These are phyloP conservation scores for Asterella californica DNA, from an alignment of 225 moss, liverwort and hornwort species.

Conservation along the genomic window DNA sequence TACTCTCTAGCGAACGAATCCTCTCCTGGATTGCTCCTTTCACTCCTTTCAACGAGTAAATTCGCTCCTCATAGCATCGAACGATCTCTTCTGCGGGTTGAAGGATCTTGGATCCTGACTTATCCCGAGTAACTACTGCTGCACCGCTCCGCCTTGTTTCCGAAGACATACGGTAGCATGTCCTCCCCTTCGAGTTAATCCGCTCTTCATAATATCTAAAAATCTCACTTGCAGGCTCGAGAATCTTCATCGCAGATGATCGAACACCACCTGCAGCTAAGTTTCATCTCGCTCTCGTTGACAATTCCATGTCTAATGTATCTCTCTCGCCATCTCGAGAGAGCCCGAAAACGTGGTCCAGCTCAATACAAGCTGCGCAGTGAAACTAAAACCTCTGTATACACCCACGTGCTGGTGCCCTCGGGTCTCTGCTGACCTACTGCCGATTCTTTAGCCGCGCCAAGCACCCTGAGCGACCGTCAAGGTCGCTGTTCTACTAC, in stretches of 20 bases:
- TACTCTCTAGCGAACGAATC: constrained; percentile 2
- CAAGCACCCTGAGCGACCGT: not conserved
- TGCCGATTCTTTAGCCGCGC: constrained; percentile 2
- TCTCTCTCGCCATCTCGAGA: constrained; percentile 11
- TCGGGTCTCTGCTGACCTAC: not conserved
- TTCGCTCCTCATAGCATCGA: constrained; percentile 19
- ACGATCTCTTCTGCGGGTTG: constrained; percentile 22
- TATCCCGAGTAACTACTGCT: not conserved
- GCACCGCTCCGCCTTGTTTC: constrained; percentile 8
- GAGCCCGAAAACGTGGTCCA: constrained; percentile 8
- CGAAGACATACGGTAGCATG: constrained; percentile 8
- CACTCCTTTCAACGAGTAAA: constrained; percentile 17
- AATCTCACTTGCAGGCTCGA: constrained; percentile 27
- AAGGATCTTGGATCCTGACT: constrained; percentile 14
- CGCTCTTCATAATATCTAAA: constrained; percentile 16
- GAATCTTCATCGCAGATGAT: constrained; percentile 25
- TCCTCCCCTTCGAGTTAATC: constrained; percentile 12
- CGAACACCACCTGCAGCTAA: constrained; percentile 9
- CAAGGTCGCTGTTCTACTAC: not conserved
- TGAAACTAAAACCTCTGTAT: constrained; percentile 10
- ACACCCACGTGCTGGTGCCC: constrained; percentile 7
- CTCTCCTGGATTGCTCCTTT: constrained; percentile 8
- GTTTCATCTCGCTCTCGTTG: constrained; percentile 10
- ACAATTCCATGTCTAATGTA: constrained; percentile 7
- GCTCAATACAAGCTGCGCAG: not conserved